A percentile compares a stretch with the other conserved stretches of the same genome.
Conservation (phyloP, 805 yeast genomes). For the Cyberlindnera lachancei region DNA sequence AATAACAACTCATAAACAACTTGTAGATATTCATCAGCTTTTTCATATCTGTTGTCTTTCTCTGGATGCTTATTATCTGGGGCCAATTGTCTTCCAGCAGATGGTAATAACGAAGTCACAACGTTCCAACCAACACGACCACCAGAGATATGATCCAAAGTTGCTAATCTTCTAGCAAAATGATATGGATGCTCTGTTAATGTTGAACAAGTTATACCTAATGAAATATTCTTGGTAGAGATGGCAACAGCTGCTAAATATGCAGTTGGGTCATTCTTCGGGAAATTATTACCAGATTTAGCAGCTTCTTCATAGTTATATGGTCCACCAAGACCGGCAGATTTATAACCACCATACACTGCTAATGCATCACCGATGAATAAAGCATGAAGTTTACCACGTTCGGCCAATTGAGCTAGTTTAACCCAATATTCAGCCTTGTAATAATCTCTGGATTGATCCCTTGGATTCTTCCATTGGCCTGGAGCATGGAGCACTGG, state of each 20-base stretch:
- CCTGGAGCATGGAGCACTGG: constrained; percentile 19
- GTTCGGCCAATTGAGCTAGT: constrained; percentile 31
- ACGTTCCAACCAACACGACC: constrained; percentile 45
- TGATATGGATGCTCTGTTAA: constrained; percentile 39
- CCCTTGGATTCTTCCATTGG: constrained; percentile 19
- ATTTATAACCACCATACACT: constrained; percentile 32
- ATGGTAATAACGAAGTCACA: constrained; percentile 35
- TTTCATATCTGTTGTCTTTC: constrained; percentile 34
- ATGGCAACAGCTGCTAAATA: constrained; percentile 35
- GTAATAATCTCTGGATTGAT: constrained; percentile 13
- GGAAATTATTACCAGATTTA: constrained; percentile 27
- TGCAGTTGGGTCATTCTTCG: constrained; percentile 33
- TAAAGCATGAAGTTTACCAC: constrained; percentile 32
- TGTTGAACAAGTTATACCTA: constrained; percentile 38
- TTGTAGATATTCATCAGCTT: constrained; percentile 37
- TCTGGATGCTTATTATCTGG: constrained; percentile 31
- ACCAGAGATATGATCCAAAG: constrained; percentile 36
- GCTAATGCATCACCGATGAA: constrained; percentile 36
- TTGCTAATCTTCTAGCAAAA: constrained; percentile 36
- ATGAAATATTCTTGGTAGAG: constrained; percentile 32
- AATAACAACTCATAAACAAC: constrained; percentile 33
- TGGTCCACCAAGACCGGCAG: constrained; percentile 26
- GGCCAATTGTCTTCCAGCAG: constrained; percentile 36
- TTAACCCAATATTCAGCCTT: constrained; percentile 31
- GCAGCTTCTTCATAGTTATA: constrained; percentile 30